phyloP scores from a whole-genome alignment of 306 rosid species.

The Glycine latifolia region DNA sequence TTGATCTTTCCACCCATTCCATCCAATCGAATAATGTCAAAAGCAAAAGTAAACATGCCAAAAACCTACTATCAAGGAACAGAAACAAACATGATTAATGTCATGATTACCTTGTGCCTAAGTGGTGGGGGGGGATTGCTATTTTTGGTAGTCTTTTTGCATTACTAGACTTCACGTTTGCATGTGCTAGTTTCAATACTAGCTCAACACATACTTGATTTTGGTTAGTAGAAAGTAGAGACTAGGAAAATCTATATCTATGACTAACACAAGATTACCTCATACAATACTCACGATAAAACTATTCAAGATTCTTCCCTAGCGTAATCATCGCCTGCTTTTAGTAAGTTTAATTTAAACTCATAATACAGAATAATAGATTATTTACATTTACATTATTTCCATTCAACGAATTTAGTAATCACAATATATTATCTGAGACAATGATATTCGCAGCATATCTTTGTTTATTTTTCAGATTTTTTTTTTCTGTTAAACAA shows the following conservation, averaged over 20 bases:
- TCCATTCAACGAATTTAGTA: too few relatives aligned
- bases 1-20: constrained; percentile 20
- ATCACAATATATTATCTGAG: too few relatives aligned
- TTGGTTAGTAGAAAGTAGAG: constrained; percentile 40
- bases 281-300: not conserved
- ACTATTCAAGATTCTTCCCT: not conserved
- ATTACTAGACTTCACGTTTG: constrained; percentile 39
- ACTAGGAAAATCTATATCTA: constrained; percentile 29
- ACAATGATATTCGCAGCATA: not conserved
- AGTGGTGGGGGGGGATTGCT: constrained; percentile 6
- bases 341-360: not conserved
- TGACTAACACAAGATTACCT: not conserved
- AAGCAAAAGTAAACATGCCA: constrained; percentile 45
- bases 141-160: constrained; percentile 36
- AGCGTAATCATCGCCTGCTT: not conserved
- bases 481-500: not conserved
- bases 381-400: too few relatives aligned
- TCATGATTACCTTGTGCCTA: constrained; percentile 45
- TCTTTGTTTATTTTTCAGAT: too few relatives aligned
- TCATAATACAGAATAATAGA: not conserved
- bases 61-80: constrained; percentile 43
- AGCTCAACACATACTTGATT: constrained; percentile 26
- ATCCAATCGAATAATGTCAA: constrained; percentile 41
- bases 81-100: constrained; percentile 43
- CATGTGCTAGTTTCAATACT: constrained; percentile 28